A percentile compares a stretch with the other conserved stretches of the same genome.
Evolutionary conservation across 768 basidiomycete species (phyloP).

Genomic region (Cyathus striatus): DNA sequence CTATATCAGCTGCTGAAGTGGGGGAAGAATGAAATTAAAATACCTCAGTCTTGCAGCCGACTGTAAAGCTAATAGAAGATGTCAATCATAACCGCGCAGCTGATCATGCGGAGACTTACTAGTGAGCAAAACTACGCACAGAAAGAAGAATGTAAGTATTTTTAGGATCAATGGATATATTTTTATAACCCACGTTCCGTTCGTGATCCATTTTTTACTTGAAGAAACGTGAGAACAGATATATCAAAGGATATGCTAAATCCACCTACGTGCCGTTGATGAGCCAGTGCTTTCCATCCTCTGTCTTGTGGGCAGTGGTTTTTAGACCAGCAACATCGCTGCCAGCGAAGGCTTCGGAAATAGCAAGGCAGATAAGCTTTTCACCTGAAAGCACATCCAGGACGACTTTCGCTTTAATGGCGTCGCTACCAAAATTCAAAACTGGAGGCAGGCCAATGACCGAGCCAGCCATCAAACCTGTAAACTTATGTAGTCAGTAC

Average conservation of each 20-base stretch:
- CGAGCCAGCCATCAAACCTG: conserved; percentile 60
- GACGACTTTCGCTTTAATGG: conserved; percentile 47
- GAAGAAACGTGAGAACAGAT: conserved; percentile 1
- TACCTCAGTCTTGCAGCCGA: conserved; percentile 57
- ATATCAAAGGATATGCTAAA: conserved; percentile 4
- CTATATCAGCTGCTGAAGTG: neutral
- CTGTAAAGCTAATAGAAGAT: conserved; percentile 49
- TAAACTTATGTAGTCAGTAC: neutral
- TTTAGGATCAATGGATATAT: neutral
- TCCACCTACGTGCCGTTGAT: conserved; percentile 55
- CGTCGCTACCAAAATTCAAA: conserved; percentile 72
- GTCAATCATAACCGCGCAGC: neutral
- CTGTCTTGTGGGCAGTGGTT: conserved; percentile 70
- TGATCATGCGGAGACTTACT: conserved; percentile 31
- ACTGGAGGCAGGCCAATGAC: conserved; percentile 85
- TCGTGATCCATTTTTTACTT: conserved; percentile 84
- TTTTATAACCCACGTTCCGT: conserved; percentile 46
- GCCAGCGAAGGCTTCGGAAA: conserved; percentile 86
- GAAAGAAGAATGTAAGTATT: conserved; percentile 1
- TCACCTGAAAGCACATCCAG: conserved; percentile 66
- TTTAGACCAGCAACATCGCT: conserved; percentile 74
- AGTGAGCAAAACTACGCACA: conserved; percentile 31
- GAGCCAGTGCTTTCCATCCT: conserved; percentile 78
- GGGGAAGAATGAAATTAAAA: conserved; percentile 5
- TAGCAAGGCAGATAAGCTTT: conserved; percentile 81